Conservation (phyloP, 2,329 filamentous ascomycete species). For the Fusarium graminum region DNA sequence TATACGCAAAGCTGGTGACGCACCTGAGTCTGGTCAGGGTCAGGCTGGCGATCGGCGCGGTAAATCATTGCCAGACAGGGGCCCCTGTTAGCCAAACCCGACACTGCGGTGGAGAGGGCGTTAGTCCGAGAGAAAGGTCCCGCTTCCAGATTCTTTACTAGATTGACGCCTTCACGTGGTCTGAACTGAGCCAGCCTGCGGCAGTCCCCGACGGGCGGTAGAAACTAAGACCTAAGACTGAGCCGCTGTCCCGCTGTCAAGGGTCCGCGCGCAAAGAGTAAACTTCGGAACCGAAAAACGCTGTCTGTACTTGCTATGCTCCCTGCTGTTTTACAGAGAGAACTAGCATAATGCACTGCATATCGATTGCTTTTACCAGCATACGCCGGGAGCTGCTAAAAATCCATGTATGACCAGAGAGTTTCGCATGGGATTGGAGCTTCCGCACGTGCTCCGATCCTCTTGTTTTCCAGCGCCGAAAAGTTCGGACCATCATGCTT, state of each 20-base stretch:
- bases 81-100: constrained; percentile 38
- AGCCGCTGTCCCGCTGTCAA: constrained; percentile 36
- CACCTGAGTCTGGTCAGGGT: constrained; percentile 10
- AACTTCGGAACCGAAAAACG: constrained; percentile 5
- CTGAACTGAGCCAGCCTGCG: constrained; percentile 1
- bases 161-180: constrained; percentile 2
- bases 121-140: constrained; percentile 23
- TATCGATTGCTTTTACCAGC: constrained; percentile 9
- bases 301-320: background rate
- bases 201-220: constrained; percentile 14
- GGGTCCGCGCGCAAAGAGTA: constrained; percentile 13
- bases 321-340: constrained; percentile 23
- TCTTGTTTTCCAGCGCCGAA: constrained; percentile 18
- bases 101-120: constrained; percentile 42
- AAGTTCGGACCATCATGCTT: constrained; percentile 16
- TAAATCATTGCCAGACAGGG: constrained; percentile 10
- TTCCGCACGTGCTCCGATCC: constrained; percentile 19
- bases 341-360: constrained; percentile 18
- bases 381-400: constrained; percentile 6
- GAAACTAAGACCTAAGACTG: constrained; percentile 26
- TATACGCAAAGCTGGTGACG: constrained; percentile 7
- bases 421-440: background rate
- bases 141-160: constrained; percentile 1
- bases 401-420: background rate
- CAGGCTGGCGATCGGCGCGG: constrained; percentile 37